Evolutionary conservation across 2,329 filamentous ascomycete species (phyloP).

Genomic region (Fusarium tjaetaba): DNA sequence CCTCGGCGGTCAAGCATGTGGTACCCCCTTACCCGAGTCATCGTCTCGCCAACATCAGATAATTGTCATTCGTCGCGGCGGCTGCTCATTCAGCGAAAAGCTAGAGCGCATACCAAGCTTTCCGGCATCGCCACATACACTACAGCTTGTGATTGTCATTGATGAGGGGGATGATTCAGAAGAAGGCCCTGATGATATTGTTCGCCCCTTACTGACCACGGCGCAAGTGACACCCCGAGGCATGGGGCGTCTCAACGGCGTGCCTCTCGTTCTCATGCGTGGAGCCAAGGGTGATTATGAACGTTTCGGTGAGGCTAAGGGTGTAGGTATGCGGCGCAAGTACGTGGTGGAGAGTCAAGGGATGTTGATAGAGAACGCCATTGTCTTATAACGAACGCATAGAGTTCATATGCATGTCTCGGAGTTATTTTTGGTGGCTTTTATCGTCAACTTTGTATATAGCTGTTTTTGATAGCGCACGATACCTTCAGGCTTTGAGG

Average conservation of each 20-base stretch:
- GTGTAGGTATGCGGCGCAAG: slow-evolving; percentile 78
- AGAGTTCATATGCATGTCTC: slow-evolving; percentile 33
- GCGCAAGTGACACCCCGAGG: slow-evolving; percentile 77
- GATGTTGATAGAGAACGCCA: slow-evolving; percentile 79
- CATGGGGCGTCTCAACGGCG: slow-evolving; percentile 73
- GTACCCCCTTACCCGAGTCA: slow-evolving; percentile 61
- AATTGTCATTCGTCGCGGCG: slow-evolving; percentile 83
- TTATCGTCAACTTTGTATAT: slow-evolving; percentile 3
- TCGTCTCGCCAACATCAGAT: slow-evolving; percentile 73
- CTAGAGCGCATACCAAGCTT: slow-evolving; percentile 85
- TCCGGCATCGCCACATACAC: slow-evolving; percentile 64
- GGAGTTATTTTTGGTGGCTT: slow-evolving; percentile 31
- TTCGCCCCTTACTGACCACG: slow-evolving; percentile 78
- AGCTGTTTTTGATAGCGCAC: not conserved
- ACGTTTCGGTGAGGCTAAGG: slow-evolving; percentile 69
- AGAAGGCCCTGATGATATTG: slow-evolving; percentile 43
- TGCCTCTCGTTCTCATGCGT: slow-evolving; percentile 85
- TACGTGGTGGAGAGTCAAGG: slow-evolving; percentile 87
- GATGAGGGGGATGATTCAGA: slow-evolving; percentile 56
- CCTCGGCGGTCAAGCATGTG: slow-evolving; percentile 76
- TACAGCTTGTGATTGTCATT: slow-evolving; percentile 88
- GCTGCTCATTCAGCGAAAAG: slow-evolving; percentile 86
- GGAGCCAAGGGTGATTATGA: slow-evolving; percentile 72
- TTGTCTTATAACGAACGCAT: slow-evolving; percentile 61
- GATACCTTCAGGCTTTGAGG: not conserved